A percentile compares a stretch with the other conserved stretches of the same genome.
Evolutionary conservation across 1,139 yeast species (phyloP).

Genomic region (Blastobotrys petasosporus): DNA sequence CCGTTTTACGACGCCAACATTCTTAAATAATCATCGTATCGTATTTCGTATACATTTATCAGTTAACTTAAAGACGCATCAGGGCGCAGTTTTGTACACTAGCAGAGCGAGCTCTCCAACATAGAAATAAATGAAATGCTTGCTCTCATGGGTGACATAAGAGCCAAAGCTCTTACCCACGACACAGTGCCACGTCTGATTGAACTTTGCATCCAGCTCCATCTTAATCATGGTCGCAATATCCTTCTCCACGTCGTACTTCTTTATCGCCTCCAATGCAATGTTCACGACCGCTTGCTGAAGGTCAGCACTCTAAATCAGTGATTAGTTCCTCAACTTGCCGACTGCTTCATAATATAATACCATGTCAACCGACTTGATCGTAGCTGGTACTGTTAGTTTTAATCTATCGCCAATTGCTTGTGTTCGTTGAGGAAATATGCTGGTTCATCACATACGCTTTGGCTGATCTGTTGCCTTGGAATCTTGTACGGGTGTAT

Average conservation of each 20-base stretch:
- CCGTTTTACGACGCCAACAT: too few relatives aligned
- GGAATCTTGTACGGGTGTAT: slow-evolving; percentile 4
- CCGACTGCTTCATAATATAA: slow-evolving; percentile 10
- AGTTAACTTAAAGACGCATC: neutral
- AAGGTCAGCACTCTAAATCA: slow-evolving; percentile 22
- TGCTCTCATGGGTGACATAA: slow-evolving; percentile 79
- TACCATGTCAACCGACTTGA: slow-evolving; percentile 43
- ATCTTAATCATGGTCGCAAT: slow-evolving; percentile 78
- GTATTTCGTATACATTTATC: too few relatives aligned
- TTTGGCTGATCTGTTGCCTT: neutral
- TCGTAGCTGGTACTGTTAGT: slow-evolving; percentile 10
- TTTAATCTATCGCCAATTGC: neutral
- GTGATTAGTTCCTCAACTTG: neutral
- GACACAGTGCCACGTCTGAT: slow-evolving; percentile 91
- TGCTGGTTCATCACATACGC: slow-evolving; percentile 1
- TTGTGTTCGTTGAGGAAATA: too few relatives aligned
- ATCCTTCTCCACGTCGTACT: slow-evolving; percentile 54
- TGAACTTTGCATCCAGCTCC: slow-evolving; percentile 59
- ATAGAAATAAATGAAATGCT: slow-evolving; percentile 78
- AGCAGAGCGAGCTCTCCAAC: slow-evolving; percentile 75
- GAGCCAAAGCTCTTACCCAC: slow-evolving; percentile 93
- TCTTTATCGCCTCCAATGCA: slow-evolving; percentile 51
- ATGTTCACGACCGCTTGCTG: slow-evolving; percentile 21
- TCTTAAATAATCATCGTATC: too few relatives aligned
- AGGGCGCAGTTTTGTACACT: slow-evolving; percentile 62